Percentiles rank a stretch among this genome's conserved stretches.
Conservation (phyloP, 2,329 filamentous ascomycete species). For the Paracoccidioides brasiliensis region DNA sequence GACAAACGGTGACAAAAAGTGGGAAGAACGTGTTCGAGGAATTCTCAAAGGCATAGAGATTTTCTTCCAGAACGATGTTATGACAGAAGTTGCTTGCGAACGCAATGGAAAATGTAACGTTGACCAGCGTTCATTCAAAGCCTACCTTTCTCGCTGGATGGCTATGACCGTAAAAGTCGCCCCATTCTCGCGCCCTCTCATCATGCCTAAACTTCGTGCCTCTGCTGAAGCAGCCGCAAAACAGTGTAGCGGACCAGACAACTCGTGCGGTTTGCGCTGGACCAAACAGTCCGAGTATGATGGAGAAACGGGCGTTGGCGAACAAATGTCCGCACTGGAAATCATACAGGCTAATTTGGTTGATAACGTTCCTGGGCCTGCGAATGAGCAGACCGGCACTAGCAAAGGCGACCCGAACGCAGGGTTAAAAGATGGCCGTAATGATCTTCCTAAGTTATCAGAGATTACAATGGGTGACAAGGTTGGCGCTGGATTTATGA, state of each 20-base stretch:
- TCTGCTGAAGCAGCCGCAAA: constrained; percentile 42
- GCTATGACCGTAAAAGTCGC: constrained; percentile 45
- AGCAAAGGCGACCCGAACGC: constrained; percentile 31
- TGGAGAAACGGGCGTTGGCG: constrained; percentile 49
- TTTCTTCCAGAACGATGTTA: constrained; percentile 42
- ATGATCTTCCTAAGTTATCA: constrained; percentile 21
- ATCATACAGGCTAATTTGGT: constrained; percentile 45
- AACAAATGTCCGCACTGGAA: constrained; percentile 58
- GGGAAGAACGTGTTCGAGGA: constrained; percentile 38
- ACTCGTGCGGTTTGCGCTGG: constrained; percentile 19
- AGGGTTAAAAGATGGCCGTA: constrained; percentile 22
- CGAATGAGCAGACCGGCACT: constrained; percentile 39
- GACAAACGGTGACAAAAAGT: constrained; percentile 34
- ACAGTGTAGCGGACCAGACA: constrained; percentile 16
- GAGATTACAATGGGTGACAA: constrained; percentile 47
- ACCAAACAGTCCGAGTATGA: constrained; percentile 41
- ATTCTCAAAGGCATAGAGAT: constrained; percentile 43
- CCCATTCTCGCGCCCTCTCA: constrained; percentile 39
- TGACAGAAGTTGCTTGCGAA: constrained; percentile 51
- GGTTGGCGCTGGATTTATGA: constrained; percentile 56
- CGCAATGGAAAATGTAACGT: constrained; percentile 41
- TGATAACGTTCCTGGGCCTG: constrained; percentile 28
- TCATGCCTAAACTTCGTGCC: constrained; percentile 41
- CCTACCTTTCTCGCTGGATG: constrained; percentile 49
- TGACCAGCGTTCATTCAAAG: constrained; percentile 55